Percentiles rank a stretch among this genome's conserved stretches.
phyloP scores from a whole-genome alignment of 495 filamentous ascomycete species.

The Talaromyces thailandensis region DNA sequence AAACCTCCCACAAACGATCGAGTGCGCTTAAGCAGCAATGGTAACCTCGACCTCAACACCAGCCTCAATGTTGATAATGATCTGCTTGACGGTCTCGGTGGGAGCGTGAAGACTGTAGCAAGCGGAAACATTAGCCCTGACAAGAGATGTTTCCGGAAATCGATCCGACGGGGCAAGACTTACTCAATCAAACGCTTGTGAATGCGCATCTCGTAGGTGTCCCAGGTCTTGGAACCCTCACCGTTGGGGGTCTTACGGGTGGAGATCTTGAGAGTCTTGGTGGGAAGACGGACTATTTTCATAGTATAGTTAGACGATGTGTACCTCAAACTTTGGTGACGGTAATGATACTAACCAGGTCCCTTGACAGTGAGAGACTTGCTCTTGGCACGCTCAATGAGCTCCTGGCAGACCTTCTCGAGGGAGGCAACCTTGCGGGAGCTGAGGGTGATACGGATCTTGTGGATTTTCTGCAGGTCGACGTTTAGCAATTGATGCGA shows the following conservation, averaged over 20 bases:
- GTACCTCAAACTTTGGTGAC: not conserved
- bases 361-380: constrained; percentile 99
- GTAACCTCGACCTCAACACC: constrained; percentile 99
- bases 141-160: not conserved
- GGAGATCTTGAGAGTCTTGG: constrained; percentile 93
- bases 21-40: constrained; percentile 81
- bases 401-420: constrained; percentile 97
- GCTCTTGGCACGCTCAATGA: constrained; percentile 96
- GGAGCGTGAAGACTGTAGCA: constrained; percentile 75
- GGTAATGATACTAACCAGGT: constrained; percentile 32
- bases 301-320: not conserved
- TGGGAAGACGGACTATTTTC: constrained; percentile 75
- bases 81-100: constrained; percentile 99
- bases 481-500: constrained; percentile 4
- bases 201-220: constrained; percentile 98
- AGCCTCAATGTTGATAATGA: constrained; percentile 99
- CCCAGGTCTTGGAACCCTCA: constrained; percentile 99
- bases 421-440: constrained; percentile 84
- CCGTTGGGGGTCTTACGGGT: constrained; percentile 95
- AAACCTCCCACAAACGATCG: not conserved
- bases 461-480: constrained; percentile 73
- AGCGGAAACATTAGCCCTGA: constrained; percentile 6
- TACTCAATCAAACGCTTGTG: constrained; percentile 97
- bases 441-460: constrained; percentile 97
- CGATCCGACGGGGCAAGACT: constrained; percentile 20